A percentile compares a stretch with the other conserved stretches of the same genome.
These are phyloP conservation scores for Vitellaria paradoxa DNA, from an alignment of 179 eudicot genomes.

Conservation along the genomic window DNA sequence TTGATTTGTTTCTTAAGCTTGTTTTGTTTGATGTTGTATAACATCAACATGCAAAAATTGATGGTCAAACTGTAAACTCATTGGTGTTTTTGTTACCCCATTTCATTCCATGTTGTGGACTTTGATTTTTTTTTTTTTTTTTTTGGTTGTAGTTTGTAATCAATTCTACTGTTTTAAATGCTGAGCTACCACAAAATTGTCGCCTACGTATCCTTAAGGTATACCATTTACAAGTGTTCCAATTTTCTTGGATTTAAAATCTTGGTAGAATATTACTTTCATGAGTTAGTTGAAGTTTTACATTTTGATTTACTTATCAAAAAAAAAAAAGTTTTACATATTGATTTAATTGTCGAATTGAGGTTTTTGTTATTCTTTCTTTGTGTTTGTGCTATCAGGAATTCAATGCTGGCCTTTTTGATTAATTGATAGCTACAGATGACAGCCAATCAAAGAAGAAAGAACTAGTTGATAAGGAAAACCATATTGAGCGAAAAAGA, in stretches of 20 bases:
- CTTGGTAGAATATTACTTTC: neutral
- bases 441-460: slow-evolving; percentile 51
- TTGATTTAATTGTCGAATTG: too few species aligned
- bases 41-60: neutral
- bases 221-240: neutral
- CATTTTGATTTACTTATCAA: neutral
- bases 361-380: neutral
- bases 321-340: too few species aligned
- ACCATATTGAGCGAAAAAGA: slow-evolving; percentile 42
- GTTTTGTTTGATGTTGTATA: neutral
- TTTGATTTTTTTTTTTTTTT: neutral
- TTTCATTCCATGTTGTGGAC: slow-evolving; percentile 1
- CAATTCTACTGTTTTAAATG: slow-evolving; percentile 86
- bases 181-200: slow-evolving; percentile 97
- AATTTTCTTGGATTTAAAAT: neutral
- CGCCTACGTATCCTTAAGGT: slow-evolving; percentile 96
- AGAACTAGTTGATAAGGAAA: slow-evolving; percentile 49
- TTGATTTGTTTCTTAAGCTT: neutral
- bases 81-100: neutral
- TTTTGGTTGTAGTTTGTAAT: slow-evolving; percentile 76
- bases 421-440: slow-evolving; percentile 88
- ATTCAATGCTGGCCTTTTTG: slow-evolving; percentile 98
- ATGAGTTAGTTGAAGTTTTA: neutral
- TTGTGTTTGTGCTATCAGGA: slow-evolving; percentile 39
- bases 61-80: too few species aligned